phyloP scores from a whole-genome alignment of 176 grass and related monocot species.

The Guadua angustifolia region DNA sequence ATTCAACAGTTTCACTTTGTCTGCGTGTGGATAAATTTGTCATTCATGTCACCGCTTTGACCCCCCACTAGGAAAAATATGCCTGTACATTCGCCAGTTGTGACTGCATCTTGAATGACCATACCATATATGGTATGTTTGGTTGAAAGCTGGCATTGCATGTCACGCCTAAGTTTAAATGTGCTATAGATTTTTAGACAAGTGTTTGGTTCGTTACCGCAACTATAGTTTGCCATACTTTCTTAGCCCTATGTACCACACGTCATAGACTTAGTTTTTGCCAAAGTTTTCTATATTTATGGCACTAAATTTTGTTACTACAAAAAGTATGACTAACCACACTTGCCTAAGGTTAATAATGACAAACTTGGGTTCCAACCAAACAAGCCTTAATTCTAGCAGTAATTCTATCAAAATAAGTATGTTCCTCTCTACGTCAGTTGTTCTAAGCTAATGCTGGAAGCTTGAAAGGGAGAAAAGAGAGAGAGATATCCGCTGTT shows the following conservation, averaged over 20 bases:
- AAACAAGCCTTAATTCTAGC: background rate
- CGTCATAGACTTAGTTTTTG: too few relatives aligned
- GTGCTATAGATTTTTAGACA: too few relatives aligned
- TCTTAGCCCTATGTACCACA: too few relatives aligned
- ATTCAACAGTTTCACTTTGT: background rate
- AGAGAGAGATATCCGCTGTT: background rate
- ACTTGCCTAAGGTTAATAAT: too few relatives aligned
- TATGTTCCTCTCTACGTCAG: background rate
- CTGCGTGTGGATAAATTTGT: background rate
- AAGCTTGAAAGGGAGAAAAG: background rate
- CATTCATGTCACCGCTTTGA: background rate
- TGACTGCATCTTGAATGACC: background rate
- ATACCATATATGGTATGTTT: background rate
- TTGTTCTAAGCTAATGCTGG: background rate
- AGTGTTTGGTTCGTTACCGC: too few relatives aligned
- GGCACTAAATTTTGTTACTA: too few relatives aligned
- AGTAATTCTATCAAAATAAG: background rate
- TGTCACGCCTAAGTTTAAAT: too few relatives aligned
- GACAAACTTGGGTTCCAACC: too few relatives aligned
- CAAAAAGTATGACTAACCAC: too few relatives aligned
- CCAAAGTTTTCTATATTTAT: too few relatives aligned
- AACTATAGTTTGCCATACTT: too few relatives aligned
- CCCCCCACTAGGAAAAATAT: background rate
- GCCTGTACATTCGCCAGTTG: background rate
- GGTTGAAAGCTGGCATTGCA: too few relatives aligned